Evolutionary conservation across 2,329 filamentous ascomycete species (phyloP), one percentile per base, ranked within the genome.

Genomic region (Verticillium zaregamsianum): DNA sequence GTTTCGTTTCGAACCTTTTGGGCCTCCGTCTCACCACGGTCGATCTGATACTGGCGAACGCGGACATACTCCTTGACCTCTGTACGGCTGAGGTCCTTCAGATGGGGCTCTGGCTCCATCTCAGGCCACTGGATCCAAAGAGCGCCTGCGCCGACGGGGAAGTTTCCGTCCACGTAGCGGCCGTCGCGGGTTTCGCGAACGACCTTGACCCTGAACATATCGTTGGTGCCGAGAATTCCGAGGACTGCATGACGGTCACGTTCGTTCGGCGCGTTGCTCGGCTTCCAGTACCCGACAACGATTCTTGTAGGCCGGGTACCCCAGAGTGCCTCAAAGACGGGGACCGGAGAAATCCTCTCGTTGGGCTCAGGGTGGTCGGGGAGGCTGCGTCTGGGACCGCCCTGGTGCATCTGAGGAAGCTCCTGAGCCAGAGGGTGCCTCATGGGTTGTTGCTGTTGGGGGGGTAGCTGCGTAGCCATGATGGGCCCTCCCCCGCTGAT

Each of bases 41-140:
- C 84, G 0, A 87, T 72, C 65, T 88, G 85, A 55, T 74, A 78
- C 68, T 88, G 85, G 4, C 86, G 82, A 45, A 89, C 79, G 20
- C 86, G 84, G 58, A 83, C 84, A 65, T 88, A 89, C 67, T 89
- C 86, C 70, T 88, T 88, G 57, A 89, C 77, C 65, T 89, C 85
- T 1, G 78, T 75, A 11, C 86, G 75, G 4, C 72, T 79, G 1
- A 88, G 72, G 1, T 73, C 66, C n/a, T 75, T 71, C 0, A 89
- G 75, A 57, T 88, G 85, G 1, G 79, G 75, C 28, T 88, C 80
- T 28, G 88, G 82, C 37, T 81, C 79, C 12, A 87, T 83, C 58
- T 89, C 85, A 15, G 89, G 85, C 64, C 86, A 88, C 6, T 80
- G 74, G 40, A 89, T 85, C 86, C 86, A 89, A 1, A 88, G 70